A percentile compares a stretch with the other conserved stretches of the same genome.
Conservation (phyloP, 768 basidiomycete genomes). For the Agaricus blazei region DNA sequence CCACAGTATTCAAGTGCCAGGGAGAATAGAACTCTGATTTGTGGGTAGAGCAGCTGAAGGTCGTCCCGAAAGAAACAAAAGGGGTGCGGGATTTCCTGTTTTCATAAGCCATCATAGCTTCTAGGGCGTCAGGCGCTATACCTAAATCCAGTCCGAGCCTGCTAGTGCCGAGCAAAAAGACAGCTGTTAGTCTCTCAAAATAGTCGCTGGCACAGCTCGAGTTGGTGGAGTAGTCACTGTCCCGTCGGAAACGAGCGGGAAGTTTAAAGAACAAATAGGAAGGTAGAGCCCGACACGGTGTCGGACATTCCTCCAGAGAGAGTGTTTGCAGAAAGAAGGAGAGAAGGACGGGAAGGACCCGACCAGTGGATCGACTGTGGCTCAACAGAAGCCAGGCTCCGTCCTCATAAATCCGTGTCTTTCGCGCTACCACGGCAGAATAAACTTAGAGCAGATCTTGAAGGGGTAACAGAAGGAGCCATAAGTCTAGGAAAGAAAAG, state of each 20-base stretch:
- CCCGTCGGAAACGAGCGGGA: conserved; percentile 1
- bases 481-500: neutral
- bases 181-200: neutral
- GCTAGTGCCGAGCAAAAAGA: neutral
- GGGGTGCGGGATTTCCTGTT: neutral
- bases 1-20: neutral
- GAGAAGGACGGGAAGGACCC: neutral
- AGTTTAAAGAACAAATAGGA: conserved; percentile 4
- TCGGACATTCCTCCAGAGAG: neutral
- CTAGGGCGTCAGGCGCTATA: neutral
- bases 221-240: neutral
- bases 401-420: neutral
- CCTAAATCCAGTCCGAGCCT: neutral
- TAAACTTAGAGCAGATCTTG: neutral
- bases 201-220: neutral
- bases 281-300: conserved; percentile 1
- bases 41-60: neutral
- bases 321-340: conserved; percentile 2
- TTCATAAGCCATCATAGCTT: neutral
- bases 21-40: neutral
- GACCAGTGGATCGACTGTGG: neutral
- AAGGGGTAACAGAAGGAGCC: neutral
- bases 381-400: conserved; percentile 3
- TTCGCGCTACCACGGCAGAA: neutral
- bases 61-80: neutral